Evolutionary conservation across 108 stramenopile species (phyloP).

Genomic region (Cyclotella kingstonii): DNA sequence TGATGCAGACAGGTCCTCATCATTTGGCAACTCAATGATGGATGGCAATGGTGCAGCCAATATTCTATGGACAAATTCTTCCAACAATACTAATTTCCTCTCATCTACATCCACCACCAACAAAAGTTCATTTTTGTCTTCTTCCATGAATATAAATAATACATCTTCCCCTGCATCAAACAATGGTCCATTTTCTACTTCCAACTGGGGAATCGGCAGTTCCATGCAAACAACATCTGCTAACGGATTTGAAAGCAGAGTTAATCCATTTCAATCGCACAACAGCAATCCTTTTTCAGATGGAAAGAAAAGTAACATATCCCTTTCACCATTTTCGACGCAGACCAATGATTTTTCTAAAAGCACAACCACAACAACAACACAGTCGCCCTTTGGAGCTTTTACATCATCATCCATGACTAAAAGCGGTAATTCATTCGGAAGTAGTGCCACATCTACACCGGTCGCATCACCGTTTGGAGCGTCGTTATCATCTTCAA

Average conservation of each 20-base stretch:
- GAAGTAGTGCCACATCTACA: conserved; percentile 8
- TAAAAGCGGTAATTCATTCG: conserved; percentile 30
- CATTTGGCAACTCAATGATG: conserved; percentile 10
- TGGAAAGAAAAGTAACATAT: neutral
- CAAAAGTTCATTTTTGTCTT: no score
- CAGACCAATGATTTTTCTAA: no score
- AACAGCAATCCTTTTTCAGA: conserved; percentile 24
- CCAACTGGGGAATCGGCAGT: conserved; percentile 7
- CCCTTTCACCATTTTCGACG: conserved; percentile 42
- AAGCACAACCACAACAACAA: conserved; percentile 14
- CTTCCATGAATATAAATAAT: no score
- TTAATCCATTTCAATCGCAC: neutral
- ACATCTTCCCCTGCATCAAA: no score
- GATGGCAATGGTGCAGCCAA: conserved; percentile 14
- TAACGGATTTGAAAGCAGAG: conserved; percentile 3
- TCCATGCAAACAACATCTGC: neutral
- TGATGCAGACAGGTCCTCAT: neutral
- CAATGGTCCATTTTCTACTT: conserved; percentile 10
- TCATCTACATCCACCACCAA: no score
- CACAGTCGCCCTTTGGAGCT: conserved; percentile 39
- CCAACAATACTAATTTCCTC: no score
- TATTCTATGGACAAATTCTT: neutral
- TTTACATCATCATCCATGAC: no score
- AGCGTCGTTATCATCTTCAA: conserved; percentile 17
- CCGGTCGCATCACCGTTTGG: conserved; percentile 38